phyloP scores from a whole-genome alignment of 495 filamentous ascomycete genomes.

The Oidiodendron maius region DNA sequence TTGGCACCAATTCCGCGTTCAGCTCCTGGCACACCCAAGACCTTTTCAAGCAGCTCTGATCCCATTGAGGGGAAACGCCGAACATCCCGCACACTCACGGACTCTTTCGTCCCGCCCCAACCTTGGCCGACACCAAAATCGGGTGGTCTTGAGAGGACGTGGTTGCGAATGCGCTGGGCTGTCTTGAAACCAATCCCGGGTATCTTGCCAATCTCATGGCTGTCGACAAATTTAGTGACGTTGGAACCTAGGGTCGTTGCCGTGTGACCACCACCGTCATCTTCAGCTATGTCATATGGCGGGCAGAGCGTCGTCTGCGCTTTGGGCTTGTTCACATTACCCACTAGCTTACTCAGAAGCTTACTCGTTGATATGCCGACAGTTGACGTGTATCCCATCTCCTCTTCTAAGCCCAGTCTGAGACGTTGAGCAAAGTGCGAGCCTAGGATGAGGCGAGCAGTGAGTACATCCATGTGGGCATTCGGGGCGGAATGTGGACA shows the following conservation, averaged over 20 bases:
- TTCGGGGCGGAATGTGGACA: background rate
- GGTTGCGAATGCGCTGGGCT: conserved; percentile 61
- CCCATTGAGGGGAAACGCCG: conserved; percentile 55
- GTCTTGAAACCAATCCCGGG: conserved; percentile 80
- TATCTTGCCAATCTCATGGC: conserved; percentile 71
- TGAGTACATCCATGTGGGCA: conserved; percentile 23
- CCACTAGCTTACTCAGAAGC: conserved; percentile 75
- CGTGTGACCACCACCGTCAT: conserved; percentile 1
- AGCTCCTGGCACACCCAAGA: conserved; percentile 63
- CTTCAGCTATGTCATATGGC: conserved; percentile 37
- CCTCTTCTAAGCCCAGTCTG: conserved; percentile 61
- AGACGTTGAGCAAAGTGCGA: conserved; percentile 73
- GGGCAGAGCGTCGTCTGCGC: conserved; percentile 78
- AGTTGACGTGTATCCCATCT: conserved; percentile 79
- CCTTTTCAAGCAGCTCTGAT: conserved; percentile 50
- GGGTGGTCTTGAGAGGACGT: conserved; percentile 44
- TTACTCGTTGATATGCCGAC: conserved; percentile 88
- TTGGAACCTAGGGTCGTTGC: conserved; percentile 34
- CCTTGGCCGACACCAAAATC: conserved; percentile 34
- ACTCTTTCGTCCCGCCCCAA: conserved; percentile 42
- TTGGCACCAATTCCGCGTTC: conserved; percentile 62
- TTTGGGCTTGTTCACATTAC: conserved; percentile 78
- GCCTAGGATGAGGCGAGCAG: conserved; percentile 55
- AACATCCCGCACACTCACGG: conserved; percentile 60
- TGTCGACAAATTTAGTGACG: conserved; percentile 64